Conservation (phyloP, 1,284 basidiomycete genomes). For the Pseudozyma sp. region DNA sequence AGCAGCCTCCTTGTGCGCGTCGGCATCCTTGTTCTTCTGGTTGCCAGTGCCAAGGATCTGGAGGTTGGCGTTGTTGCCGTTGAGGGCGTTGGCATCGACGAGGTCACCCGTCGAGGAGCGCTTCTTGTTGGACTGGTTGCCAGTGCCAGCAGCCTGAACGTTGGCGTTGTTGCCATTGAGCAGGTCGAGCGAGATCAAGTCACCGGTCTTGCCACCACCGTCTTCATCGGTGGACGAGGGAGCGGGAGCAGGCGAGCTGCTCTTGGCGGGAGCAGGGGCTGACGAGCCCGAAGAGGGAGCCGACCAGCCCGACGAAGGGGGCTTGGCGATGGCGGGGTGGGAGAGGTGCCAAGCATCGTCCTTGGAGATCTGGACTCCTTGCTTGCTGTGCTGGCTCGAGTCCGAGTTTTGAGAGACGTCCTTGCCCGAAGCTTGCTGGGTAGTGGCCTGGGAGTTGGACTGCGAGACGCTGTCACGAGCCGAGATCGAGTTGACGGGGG, state of each 20-base stretch:
- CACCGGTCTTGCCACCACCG: constrained; percentile 15
- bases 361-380: constrained; percentile 25
- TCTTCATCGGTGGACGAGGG: neutral
- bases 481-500: constrained; percentile 20
- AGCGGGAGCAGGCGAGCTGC: constrained; percentile 2
- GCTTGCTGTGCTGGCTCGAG: constrained; percentile 26
- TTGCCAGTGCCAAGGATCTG: constrained; percentile 26
- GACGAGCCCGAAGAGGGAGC: neutral
- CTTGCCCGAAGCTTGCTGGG: constrained; percentile 27
- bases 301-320: neutral
- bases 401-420: constrained; percentile 17
- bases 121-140: constrained; percentile 22
- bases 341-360: constrained; percentile 12
- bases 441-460: constrained; percentile 26
- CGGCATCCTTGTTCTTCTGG: constrained; percentile 23
- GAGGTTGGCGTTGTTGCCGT: constrained; percentile 26
- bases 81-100: constrained; percentile 15
- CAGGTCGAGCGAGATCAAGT: constrained; percentile 20
- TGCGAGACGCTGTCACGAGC: constrained; percentile 14
- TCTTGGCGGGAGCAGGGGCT: neutral
- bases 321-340: constrained; percentile 20
- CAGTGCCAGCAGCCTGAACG: constrained; percentile 23
- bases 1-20: constrained; percentile 4
- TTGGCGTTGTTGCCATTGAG: constrained; percentile 33
- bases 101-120: constrained; percentile 16